Evolutionary conservation across 164 flowering plant species (phyloP).

Genomic region (Chimonanthus salicifolius): DNA sequence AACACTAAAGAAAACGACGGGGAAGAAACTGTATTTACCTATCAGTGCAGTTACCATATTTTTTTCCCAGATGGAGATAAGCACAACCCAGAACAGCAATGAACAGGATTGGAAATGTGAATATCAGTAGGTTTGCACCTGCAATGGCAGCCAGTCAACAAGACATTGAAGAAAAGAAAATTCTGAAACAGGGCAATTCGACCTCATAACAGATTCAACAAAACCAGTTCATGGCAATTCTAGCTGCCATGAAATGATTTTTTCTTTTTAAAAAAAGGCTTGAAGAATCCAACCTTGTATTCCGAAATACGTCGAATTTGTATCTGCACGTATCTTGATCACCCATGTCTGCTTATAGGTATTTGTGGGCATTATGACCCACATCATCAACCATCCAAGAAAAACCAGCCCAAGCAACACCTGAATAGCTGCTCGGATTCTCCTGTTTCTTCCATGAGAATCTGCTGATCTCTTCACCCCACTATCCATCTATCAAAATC

Average conservation of each 20-base stretch:
- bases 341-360: slow-evolving; percentile 6
- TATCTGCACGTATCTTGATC: neutral
- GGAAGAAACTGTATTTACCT: neutral
- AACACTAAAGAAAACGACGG: neutral
- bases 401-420: slow-evolving; percentile 8
- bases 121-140: slow-evolving; percentile 38
- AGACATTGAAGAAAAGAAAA: neutral
- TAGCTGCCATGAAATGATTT: neutral
- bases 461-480: neutral
- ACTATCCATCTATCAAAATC: neutral
- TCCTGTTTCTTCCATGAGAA: neutral
- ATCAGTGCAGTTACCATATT: slow-evolving; percentile 3
- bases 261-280: no score
- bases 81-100: slow-evolving; percentile 52
- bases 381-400: slow-evolving; percentile 9
- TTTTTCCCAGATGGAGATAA: slow-evolving; percentile 53
- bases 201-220: neutral
- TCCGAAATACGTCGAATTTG: slow-evolving; percentile 2
- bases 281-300: slow-evolving; percentile 2
- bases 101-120: slow-evolving; percentile 50
- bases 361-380: slow-evolving; percentile 8
- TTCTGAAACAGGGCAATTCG: neutral
- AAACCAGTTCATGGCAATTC: neutral
- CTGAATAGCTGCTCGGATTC: neutral
- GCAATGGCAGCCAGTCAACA: neutral